Conservation (phyloP, 2,329 filamentous ascomycete species). For the Neonectria coccinea region DNA sequence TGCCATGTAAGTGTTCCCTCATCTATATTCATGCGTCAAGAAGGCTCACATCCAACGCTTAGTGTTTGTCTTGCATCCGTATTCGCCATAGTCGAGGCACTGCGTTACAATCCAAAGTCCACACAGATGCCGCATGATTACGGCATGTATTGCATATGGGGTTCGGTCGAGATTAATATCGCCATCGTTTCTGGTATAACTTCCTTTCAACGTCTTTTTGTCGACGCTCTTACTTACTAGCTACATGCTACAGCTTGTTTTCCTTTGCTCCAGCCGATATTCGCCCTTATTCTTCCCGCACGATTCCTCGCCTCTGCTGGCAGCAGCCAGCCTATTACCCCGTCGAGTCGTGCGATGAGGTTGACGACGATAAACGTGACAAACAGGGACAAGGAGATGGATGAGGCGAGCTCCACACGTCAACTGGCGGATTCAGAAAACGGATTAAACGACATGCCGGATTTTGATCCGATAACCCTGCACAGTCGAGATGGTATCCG, state of each 20-base stretch:
- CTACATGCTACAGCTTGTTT: constrained; percentile 33
- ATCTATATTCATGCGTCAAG: neutral
- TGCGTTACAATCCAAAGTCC: constrained; percentile 32
- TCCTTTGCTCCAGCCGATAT: constrained; percentile 41
- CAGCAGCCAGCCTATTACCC: constrained; percentile 41
- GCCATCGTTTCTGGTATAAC: constrained; percentile 39
- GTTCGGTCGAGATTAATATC: constrained; percentile 38
- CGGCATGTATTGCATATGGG: constrained; percentile 36
- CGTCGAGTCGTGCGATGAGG: constrained; percentile 30
- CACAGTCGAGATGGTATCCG: constrained; percentile 25
- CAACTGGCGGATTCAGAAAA: constrained; percentile 37
- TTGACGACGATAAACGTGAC: constrained; percentile 37
- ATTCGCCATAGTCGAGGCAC: constrained; percentile 32
- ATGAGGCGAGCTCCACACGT: constrained; percentile 41
- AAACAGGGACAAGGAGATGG: constrained; percentile 36
- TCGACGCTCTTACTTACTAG: neutral
- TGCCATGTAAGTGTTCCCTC: constrained; percentile 37
- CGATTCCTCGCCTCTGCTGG: constrained; percentile 38
- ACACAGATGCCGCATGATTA: constrained; percentile 39
- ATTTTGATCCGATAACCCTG: constrained; percentile 25
- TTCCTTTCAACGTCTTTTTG: too few species aligned
- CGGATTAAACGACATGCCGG: constrained; percentile 13
- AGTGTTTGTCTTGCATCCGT: constrained; percentile 40
- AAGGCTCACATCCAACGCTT: neutral
- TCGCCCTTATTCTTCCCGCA: constrained; percentile 37